phyloP scores from a whole-genome alignment of 2,329 filamentous ascomycete genomes.

The Aureobasidium namibiae region DNA sequence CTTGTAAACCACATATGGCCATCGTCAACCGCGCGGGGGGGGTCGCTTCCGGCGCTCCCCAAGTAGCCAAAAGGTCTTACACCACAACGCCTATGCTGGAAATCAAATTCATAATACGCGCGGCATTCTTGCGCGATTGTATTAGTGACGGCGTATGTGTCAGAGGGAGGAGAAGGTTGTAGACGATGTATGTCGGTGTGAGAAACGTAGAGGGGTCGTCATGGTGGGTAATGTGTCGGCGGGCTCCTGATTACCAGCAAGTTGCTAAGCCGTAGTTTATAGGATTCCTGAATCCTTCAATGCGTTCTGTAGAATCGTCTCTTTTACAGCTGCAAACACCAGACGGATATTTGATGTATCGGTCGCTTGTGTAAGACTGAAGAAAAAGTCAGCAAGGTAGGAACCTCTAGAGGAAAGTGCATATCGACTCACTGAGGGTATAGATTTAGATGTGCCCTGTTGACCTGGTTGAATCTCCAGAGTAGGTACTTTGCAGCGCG shows the following conservation, averaged over 20 bases:
- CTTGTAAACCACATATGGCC: background rate
- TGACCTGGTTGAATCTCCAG: conserved; percentile 98
- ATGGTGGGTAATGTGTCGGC: conserved; percentile 35
- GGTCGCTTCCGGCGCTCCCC: conserved; percentile 5
- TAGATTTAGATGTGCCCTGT: conserved; percentile 87
- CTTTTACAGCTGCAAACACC: conserved; percentile 96
- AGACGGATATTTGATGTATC: conserved; percentile 97
- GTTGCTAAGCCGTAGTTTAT: conserved; percentile 20
- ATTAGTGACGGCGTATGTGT: conserved; percentile 13
- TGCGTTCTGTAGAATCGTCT: conserved; percentile 96
- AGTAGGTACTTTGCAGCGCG: conserved; percentile 95
- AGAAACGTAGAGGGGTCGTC: conserved; percentile 12
- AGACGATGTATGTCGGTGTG: conserved; percentile 1
- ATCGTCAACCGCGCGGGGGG: background rate
- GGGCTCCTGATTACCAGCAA: conserved; percentile 62
- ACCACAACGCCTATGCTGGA: conserved; percentile 15
- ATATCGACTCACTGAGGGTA: conserved; percentile 89
- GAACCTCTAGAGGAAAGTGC: background rate
- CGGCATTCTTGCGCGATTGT: conserved; percentile 6
- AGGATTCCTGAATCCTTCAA: conserved; percentile 97
- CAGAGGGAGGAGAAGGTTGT: conserved; percentile 1
- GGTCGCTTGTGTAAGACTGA: conserved; percentile 91
- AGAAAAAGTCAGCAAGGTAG: conserved; percentile 20
- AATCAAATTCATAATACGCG: conserved; percentile 12
- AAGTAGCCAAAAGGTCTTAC: conserved; percentile 9